phyloP scores from a whole-genome alignment of 202 grass and related monocot genomes.

The Sporobolus alterniflorus region DNA sequence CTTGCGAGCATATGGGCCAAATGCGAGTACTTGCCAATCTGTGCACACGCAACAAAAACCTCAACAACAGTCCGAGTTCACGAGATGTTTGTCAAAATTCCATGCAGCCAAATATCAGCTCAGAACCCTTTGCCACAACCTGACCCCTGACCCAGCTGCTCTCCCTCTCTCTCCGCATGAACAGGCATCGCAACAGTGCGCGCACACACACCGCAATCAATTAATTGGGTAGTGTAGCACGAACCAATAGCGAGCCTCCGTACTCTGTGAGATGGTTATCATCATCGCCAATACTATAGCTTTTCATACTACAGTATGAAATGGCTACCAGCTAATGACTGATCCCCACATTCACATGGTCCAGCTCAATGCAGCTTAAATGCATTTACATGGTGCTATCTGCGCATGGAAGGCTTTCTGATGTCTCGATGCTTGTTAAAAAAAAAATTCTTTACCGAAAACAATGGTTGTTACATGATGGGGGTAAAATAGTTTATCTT shows the following conservation, averaged over 20 bases:
- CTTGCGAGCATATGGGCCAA: conserved; percentile 64
- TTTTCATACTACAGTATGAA: neutral
- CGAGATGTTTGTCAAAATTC: conserved; percentile 88
- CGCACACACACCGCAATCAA: conserved; percentile 4
- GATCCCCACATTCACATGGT: neutral
- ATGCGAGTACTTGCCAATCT: conserved; percentile 47
- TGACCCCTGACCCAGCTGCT: conserved; percentile 13
- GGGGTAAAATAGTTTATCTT: neutral
- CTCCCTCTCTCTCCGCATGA: neutral
- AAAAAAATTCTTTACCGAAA: too few relatives aligned
- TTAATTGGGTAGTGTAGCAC: neutral
- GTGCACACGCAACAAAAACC: conserved; percentile 45
- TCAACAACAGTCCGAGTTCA: conserved; percentile 71
- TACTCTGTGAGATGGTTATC: neutral
- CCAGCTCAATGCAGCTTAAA: neutral
- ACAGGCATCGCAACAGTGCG: conserved; percentile 17
- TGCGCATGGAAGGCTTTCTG: neutral
- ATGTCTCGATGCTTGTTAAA: neutral
- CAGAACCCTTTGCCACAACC: conserved; percentile 17
- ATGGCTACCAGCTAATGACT: neutral
- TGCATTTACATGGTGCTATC: neutral
- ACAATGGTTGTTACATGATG: neutral
- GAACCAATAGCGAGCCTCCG: conserved; percentile 1
- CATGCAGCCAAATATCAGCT: conserved; percentile 48
- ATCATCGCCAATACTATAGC: neutral